These are phyloP conservation scores for Alternaria sp. DNA, from an alignment of 2,329 filamentous ascomycete genomes.

Conservation along the genomic window DNA sequence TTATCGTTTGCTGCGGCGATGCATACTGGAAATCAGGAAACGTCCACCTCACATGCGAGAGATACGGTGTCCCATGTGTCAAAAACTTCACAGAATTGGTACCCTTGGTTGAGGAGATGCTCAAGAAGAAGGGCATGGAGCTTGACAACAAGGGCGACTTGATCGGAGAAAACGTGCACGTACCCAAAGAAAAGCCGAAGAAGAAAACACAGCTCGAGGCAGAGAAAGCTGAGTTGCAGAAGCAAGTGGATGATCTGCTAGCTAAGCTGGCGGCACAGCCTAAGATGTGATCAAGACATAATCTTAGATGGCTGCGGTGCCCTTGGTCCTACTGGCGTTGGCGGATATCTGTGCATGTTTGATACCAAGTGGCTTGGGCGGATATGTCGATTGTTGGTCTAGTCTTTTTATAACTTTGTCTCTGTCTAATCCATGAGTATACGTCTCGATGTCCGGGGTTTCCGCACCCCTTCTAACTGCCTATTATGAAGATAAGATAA, in stretches of 20 bases:
- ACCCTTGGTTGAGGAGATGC: constrained; percentile 44
- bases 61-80: constrained; percentile 55
- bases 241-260: constrained; percentile 6
- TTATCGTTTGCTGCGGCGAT: constrained; percentile 62
- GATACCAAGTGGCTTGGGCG: not conserved
- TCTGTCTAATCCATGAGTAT: not conserved
- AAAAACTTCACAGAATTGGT: constrained; percentile 54
- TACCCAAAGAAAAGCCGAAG: constrained; percentile 11
- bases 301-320: not conserved
- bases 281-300: not conserved
- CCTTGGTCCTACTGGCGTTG: not conserved
- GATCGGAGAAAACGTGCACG: constrained; percentile 9
- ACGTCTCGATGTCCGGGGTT: not conserved
- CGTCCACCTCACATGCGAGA: constrained; percentile 64
- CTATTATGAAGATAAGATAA: not conserved
- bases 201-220: constrained; percentile 14
- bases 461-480: not conserved
- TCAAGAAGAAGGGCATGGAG: constrained; percentile 41
- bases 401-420: not conserved
- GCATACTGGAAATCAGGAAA: constrained; percentile 68
- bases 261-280: constrained; percentile 6
- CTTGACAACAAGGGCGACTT: constrained; percentile 28
- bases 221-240: constrained; percentile 9
- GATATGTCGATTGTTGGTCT: not conserved
- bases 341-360: not conserved